Evolutionary conservation across 2,329 filamentous ascomycete species (phyloP).

Genomic region (Diaporthe australafricana): DNA sequence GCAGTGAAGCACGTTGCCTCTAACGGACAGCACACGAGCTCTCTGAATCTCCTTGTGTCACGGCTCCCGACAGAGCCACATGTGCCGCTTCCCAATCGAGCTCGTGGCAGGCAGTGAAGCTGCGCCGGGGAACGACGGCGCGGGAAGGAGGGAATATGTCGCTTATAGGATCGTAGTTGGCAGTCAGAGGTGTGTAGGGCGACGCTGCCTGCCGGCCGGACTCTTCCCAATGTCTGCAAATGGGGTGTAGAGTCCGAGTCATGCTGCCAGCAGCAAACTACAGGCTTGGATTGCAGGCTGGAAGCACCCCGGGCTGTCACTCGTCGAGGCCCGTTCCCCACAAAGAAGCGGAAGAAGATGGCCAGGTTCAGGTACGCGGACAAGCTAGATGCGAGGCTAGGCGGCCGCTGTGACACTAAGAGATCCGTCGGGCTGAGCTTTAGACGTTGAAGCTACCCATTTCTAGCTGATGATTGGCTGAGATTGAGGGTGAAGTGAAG

Average conservation of each 20-base stretch:
- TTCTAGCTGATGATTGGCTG: constrained; percentile 29
- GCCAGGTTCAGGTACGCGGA: constrained; percentile 8
- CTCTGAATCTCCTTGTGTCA: not conserved
- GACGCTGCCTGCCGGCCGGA: not conserved
- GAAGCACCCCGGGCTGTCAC: not conserved
- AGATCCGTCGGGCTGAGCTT: constrained; percentile 34
- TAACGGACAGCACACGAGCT: not conserved
- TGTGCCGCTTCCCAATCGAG: not conserved
- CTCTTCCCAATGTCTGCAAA: not conserved
- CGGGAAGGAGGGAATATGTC: not conserved
- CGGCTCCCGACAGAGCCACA: not conserved
- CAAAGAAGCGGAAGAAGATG: not conserved
- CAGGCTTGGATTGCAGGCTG: not conserved
- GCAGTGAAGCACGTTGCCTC: not conserved
- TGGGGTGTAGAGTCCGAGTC: not conserved
- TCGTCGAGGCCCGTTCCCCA: not conserved
- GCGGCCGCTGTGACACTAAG: constrained; percentile 34
- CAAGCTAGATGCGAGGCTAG: constrained; percentile 19
- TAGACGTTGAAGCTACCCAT: constrained; percentile 2
- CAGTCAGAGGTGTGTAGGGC: not conserved
- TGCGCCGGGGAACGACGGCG: not conserved
- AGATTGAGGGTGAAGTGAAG: not conserved
- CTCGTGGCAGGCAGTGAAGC: not conserved
- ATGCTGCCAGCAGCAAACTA: constrained; percentile 1
- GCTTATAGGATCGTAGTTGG: not conserved